phyloP scores from a whole-genome alignment of 2,329 filamentous ascomycete genomes.

The Colletotrichum sansevieriae region DNA sequence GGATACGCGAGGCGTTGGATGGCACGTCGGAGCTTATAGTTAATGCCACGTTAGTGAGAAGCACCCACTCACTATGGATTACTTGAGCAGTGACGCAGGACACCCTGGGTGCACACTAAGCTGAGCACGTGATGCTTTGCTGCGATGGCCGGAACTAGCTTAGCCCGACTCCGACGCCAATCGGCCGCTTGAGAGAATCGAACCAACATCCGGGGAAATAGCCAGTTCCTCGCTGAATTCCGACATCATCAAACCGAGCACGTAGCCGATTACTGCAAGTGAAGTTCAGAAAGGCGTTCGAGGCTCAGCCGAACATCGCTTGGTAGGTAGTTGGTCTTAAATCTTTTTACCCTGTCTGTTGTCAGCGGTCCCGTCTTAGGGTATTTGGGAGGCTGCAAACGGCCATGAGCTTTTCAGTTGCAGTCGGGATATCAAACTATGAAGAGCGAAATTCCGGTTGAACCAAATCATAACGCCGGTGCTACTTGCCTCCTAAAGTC shows the following conservation, averaged over 20 bases:
- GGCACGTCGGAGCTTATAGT: slow-evolving; percentile 42
- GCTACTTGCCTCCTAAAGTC: slow-evolving; percentile 56
- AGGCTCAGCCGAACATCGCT: no score
- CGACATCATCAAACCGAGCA: not conserved
- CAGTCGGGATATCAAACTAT: not conserved
- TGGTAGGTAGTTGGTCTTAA: no score
- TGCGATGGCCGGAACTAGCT: slow-evolving; percentile 4
- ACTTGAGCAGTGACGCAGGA: slow-evolving; percentile 39
- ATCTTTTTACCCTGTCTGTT: no score
- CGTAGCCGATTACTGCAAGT: not conserved
- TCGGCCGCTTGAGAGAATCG: not conserved
- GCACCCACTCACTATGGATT: slow-evolving; percentile 37
- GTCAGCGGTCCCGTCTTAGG: no score
- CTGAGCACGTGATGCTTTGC: slow-evolving; percentile 28
- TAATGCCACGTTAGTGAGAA: slow-evolving; percentile 51
- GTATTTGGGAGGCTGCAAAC: no score
- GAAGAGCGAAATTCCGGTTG: slow-evolving; percentile 16
- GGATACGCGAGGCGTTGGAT: slow-evolving; percentile 30
- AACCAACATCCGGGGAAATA: no score
- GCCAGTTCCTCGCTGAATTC: not conserved
- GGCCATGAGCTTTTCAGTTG: no score
- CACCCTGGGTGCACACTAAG: not conserved
- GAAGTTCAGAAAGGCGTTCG: not conserved
- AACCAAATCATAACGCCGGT: slow-evolving; percentile 54
- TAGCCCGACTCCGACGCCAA: slow-evolving; percentile 10